phyloP scores from a whole-genome alignment of 768 basidiomycete genomes.

The Suillus discolor region DNA sequence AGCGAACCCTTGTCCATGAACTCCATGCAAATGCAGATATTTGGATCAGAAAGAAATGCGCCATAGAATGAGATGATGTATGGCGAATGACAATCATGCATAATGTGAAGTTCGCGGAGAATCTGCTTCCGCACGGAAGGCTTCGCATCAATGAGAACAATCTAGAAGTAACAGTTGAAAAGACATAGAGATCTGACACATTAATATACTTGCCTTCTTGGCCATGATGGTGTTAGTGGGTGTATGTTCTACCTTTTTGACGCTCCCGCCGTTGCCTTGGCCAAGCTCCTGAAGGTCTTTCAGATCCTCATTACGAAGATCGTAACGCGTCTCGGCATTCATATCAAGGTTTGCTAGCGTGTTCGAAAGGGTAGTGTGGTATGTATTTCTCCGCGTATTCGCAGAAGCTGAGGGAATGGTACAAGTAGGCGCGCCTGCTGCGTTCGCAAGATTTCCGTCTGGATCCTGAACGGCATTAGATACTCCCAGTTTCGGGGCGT shows the following conservation, averaged over 20 bases:
- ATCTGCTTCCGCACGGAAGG: conserved; percentile 97
- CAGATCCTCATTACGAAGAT: conserved; percentile 87
- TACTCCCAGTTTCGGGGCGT: conserved; percentile 64
- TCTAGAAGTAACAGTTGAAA: conserved; percentile 46
- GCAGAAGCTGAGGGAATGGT: conserved; percentile 54
- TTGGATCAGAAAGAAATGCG: conserved; percentile 94
- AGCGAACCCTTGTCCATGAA: conserved; percentile 92
- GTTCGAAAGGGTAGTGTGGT: conserved; percentile 78
- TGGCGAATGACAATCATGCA: conserved; percentile 94
- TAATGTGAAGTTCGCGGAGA: conserved; percentile 95
- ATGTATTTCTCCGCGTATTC: conserved; percentile 64
- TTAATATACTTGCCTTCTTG: conserved; percentile 76
- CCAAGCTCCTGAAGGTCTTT: conserved; percentile 91
- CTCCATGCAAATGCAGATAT: conserved; percentile 99
- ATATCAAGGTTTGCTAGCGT: conserved; percentile 87
- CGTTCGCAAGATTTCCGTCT: conserved; percentile 51
- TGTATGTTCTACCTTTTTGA: conserved; percentile 92
- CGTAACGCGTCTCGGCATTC: conserved; percentile 82
- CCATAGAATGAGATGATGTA: conserved; percentile 98
- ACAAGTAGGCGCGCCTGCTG: conserved; percentile 49
- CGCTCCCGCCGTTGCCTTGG: conserved; percentile 96
- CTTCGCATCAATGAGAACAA: conserved; percentile 95
- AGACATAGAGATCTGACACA: neutral
- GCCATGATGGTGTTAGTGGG: conserved; percentile 96
- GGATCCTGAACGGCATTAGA: conserved; percentile 27